A percentile compares a stretch with the other conserved stretches of the same genome.
Evolutionary conservation across 805 yeast genomes (phyloP).

Genomic region (Yamadazyma philogaea): DNA sequence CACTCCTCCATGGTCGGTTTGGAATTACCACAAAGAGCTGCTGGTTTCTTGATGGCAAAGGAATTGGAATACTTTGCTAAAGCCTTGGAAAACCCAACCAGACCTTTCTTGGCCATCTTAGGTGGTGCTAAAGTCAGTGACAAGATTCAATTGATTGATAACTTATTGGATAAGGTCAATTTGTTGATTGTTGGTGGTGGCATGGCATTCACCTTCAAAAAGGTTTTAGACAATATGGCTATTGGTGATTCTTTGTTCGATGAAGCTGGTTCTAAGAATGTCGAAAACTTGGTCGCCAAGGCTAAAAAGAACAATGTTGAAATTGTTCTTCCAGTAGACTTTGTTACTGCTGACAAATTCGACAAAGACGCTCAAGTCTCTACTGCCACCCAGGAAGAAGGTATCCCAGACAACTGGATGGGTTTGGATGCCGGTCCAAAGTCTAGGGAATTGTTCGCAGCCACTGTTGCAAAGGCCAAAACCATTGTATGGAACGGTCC

Average conservation of each 20-base stretch:
- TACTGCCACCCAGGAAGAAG: conserved; percentile 80
- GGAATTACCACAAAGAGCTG: conserved; percentile 92
- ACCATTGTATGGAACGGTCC: conserved; percentile 99
- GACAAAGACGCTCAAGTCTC: conserved; percentile 86
- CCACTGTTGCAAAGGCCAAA: conserved; percentile 86
- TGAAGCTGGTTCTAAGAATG: conserved; percentile 92
- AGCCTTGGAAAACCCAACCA: conserved; percentile 95
- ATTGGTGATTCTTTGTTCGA: conserved; percentile 94
- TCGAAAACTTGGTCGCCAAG: conserved; percentile 87
- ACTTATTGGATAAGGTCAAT: conserved; percentile 93
- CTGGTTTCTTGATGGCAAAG: conserved; percentile 98
- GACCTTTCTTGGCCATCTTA: conserved; percentile 97
- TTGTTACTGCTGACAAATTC: conserved; percentile 92
- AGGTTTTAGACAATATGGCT: conserved; percentile 76
- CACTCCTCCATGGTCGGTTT: conserved; percentile 99
- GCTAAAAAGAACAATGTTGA: conserved; percentile 96
- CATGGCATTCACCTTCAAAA: conserved; percentile 99
- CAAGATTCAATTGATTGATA: conserved; percentile 97
- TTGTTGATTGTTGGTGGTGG: conserved; percentile 97
- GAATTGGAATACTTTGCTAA: conserved; percentile 96
- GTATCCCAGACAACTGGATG: conserved; percentile 93
- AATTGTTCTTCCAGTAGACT: conserved; percentile 91
- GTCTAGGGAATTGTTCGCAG: conserved; percentile 74
- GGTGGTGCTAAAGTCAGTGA: conserved; percentile 99
- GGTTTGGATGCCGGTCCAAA: conserved; percentile 96